Conservation (phyloP, 768 basidiomycete genomes). For the Lentinula sp. region DNA sequence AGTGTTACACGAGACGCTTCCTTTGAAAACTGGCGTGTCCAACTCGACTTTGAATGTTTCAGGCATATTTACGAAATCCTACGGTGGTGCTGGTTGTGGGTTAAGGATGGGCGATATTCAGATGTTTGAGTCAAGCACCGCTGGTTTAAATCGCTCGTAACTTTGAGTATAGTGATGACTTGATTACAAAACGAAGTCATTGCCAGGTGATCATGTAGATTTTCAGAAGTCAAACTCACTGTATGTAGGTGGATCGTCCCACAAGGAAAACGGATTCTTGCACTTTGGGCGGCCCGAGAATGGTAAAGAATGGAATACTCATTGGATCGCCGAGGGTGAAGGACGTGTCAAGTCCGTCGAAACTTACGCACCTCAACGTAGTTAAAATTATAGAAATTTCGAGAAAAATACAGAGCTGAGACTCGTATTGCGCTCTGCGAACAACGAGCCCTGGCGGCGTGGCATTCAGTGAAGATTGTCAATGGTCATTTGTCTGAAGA, state of each 20-base stretch:
- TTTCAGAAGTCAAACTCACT: not conserved
- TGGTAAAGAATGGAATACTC: not conserved
- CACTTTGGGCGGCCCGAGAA: not conserved
- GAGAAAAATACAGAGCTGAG: too few species aligned
- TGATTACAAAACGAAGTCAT: not conserved
- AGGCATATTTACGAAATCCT: not conserved
- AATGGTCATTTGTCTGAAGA: too few species aligned
- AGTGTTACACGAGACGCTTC: conserved; percentile 36
- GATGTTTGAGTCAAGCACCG: not conserved
- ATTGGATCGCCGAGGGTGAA: too few species aligned
- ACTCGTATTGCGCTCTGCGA: too few species aligned
- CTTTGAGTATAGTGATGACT: not conserved
- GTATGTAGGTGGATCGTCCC: not conserved
- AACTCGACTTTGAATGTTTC: conserved; percentile 21
- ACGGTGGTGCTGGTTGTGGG: not conserved
- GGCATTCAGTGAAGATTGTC: too few species aligned
- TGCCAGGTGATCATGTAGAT: not conserved
- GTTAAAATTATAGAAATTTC: too few species aligned
- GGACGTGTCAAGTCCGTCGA: too few species aligned
- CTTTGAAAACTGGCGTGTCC: conserved; percentile 37
- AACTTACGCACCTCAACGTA: too few species aligned
- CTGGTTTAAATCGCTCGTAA: not conserved
- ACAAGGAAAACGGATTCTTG: not conserved
- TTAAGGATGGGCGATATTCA: not conserved
- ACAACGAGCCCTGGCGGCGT: too few species aligned